Conservation (phyloP, 2,329 filamentous ascomycete species). For the Calonectria pseudoreteaudii region DNA sequence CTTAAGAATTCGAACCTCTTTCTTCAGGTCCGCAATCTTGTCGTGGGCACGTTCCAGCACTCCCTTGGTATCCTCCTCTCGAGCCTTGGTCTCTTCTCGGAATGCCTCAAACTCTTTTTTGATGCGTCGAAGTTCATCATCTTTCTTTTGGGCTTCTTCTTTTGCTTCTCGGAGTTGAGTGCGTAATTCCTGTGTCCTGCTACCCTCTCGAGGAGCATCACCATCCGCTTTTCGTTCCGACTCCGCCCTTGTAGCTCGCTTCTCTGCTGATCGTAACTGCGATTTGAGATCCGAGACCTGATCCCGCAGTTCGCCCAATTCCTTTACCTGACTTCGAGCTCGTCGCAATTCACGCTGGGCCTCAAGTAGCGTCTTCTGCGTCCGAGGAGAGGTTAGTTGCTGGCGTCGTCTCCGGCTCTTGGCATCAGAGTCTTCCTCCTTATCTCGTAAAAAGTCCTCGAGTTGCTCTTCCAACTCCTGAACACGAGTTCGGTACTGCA, state of each 20-base stretch:
- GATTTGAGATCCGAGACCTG: constrained; percentile 66
- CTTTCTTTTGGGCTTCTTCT: constrained; percentile 60
- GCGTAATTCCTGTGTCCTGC: constrained; percentile 52
- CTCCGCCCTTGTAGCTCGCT: constrained; percentile 53
- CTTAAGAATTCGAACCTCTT: constrained; percentile 62
- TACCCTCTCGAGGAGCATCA: constrained; percentile 35
- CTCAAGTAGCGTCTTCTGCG: constrained; percentile 64
- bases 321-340: constrained; percentile 65
- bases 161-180: constrained; percentile 56
- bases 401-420: constrained; percentile 50
- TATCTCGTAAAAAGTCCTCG: constrained; percentile 53
- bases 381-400: constrained; percentile 59
- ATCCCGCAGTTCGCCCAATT: constrained; percentile 62
- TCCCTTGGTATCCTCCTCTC: constrained; percentile 66
- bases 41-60: constrained; percentile 68
- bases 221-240: constrained; percentile 48
- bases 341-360: constrained; percentile 66
- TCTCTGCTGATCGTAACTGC: constrained; percentile 62
- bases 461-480: constrained; percentile 67
- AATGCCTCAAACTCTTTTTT: constrained; percentile 66
- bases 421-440: constrained; percentile 48
- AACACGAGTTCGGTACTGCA: constrained; percentile 70
- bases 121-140: constrained; percentile 61
- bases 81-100: constrained; percentile 64
- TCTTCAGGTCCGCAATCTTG: constrained; percentile 68